phyloP scores from a whole-genome alignment of 2,329 filamentous ascomycete species.

The Juglanconis juglandina region DNA sequence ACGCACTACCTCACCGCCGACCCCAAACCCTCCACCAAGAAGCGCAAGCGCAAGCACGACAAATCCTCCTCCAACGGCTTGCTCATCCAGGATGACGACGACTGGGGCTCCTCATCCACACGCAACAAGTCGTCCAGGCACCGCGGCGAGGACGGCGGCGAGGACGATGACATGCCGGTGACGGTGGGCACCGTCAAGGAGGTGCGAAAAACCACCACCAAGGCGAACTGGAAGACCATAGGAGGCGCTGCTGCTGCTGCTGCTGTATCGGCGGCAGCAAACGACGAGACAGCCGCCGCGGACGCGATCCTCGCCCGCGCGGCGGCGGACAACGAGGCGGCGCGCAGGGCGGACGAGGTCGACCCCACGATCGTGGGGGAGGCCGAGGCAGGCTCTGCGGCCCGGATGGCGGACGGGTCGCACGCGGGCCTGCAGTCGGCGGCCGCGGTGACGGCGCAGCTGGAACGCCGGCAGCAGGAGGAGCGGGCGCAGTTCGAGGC shows the following conservation, averaged over 20 bases:
- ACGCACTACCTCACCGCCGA: conserved; percentile 77
- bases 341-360: conserved; percentile 40
- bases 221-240: conserved; percentile 74
- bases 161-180: conserved; percentile 50
- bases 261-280: conserved; percentile 17
- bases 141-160: conserved; percentile 45
- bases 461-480: conserved; percentile 51
- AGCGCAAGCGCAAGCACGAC: conserved; percentile 59
- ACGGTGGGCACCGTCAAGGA: conserved; percentile 54
- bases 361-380: conserved; percentile 46
- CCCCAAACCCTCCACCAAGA: conserved; percentile 53
- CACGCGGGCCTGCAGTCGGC: conserved; percentile 84
- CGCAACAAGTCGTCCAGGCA: conserved; percentile 18
- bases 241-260: conserved; percentile 30
- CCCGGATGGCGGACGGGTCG: conserved; percentile 80
- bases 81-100: conserved; percentile 64
- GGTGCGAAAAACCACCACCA: conserved; percentile 76
- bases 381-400: conserved; percentile 21
- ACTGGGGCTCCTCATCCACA: conserved; percentile 38
- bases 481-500: conserved; percentile 31
- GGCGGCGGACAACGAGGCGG: conserved; percentile 62
- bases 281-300: conserved; percentile 60
- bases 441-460: conserved; percentile 68
- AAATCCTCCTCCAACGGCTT: conserved; percentile 37
- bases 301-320: conserved; percentile 75